These are phyloP conservation scores for Didymella pinodella DNA, from an alignment of 2,329 filamentous ascomycete species.

Conservation along the genomic window DNA sequence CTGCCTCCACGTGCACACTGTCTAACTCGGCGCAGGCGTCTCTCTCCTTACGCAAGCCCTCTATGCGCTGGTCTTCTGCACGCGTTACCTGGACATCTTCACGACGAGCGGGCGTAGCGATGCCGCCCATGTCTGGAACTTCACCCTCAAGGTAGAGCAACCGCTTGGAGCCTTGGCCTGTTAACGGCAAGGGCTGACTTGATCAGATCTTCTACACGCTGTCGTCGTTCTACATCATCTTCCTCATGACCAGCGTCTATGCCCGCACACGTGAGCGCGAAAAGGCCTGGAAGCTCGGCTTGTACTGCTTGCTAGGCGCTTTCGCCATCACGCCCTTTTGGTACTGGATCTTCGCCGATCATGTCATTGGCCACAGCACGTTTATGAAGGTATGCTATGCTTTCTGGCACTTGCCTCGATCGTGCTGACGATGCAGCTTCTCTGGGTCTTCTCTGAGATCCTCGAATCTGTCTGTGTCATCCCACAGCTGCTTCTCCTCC, in stretches of 20 bases:
- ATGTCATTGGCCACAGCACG: conserved; percentile 51
- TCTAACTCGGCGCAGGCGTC: conserved; percentile 65
- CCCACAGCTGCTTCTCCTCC: conserved; percentile 87
- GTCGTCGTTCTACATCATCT: conserved; percentile 85
- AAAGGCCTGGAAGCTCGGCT: conserved; percentile 90
- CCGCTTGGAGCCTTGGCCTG: neutral
- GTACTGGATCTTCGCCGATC: conserved; percentile 70
- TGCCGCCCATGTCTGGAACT: conserved; percentile 61
- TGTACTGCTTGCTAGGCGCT: conserved; percentile 70
- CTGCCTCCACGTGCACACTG: neutral
- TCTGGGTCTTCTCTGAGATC: conserved; percentile 89
- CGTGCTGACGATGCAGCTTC: conserved; percentile 61
- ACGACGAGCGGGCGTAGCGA: conserved; percentile 49
- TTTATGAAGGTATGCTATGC: conserved; percentile 50
- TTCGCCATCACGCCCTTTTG: conserved; percentile 74
- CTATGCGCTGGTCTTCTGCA: conserved; percentile 84
- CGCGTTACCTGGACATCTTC: conserved; percentile 87
- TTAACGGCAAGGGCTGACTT: conserved; percentile 2
- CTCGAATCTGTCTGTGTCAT: conserved; percentile 91
- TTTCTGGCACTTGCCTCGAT: neutral
- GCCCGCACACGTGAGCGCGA: conserved; percentile 89
- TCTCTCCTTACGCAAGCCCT: conserved; percentile 90
- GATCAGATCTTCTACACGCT: conserved; percentile 78
- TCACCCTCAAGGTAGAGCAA: conserved; percentile 70
- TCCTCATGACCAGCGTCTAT: conserved; percentile 84